A percentile compares a stretch with the other conserved stretches of the same genome.
Conservation (phyloP, 2,329 filamentous ascomycete species). For the Epichloe gansuensis region DNA sequence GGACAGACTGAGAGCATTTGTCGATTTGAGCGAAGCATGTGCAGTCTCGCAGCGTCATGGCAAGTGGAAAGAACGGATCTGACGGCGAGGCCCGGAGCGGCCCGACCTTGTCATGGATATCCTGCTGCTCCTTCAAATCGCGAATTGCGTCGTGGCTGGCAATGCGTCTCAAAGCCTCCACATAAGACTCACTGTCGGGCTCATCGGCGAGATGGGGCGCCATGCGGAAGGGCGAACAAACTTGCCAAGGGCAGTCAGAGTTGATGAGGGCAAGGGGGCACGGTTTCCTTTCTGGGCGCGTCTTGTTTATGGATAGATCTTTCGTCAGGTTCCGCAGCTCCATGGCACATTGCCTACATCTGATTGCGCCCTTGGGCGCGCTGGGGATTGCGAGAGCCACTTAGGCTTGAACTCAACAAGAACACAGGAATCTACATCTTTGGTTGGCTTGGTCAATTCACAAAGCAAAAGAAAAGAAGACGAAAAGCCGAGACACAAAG, state of each 20-base stretch:
- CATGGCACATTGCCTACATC: slow-evolving; percentile 65
- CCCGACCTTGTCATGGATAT: slow-evolving; percentile 30
- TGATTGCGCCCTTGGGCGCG: slow-evolving; percentile 47
- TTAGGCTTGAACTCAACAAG: slow-evolving; percentile 74
- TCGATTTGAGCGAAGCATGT: slow-evolving; percentile 57
- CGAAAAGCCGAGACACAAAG: not conserved
- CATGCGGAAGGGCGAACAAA: slow-evolving; percentile 30
- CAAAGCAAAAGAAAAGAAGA: not conserved
- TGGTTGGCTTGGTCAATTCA: not conserved
- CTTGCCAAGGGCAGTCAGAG: slow-evolving; percentile 30
- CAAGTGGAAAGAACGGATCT: slow-evolving; percentile 44
- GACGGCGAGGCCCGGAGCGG: slow-evolving; percentile 30
- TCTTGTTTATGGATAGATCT: slow-evolving; percentile 20
- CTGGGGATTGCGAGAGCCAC: slow-evolving; percentile 66
- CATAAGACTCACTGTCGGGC: slow-evolving; percentile 17
- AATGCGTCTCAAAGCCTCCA: slow-evolving; percentile 16
- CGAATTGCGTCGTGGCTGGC: slow-evolving; percentile 23
- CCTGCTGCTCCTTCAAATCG: slow-evolving; percentile 24
- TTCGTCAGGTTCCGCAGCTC: slow-evolving; percentile 25
- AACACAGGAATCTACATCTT: slow-evolving; percentile 18
- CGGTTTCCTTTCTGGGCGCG: slow-evolving; percentile 31
- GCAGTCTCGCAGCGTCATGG: slow-evolving; percentile 74
- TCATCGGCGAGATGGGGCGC: slow-evolving; percentile 20
- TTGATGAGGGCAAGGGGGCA: slow-evolving; percentile 56
- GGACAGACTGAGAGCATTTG: slow-evolving; percentile 22